phyloP scores from a whole-genome alignment of 306 rosid species.

The Cucurbita pepo region DNA sequence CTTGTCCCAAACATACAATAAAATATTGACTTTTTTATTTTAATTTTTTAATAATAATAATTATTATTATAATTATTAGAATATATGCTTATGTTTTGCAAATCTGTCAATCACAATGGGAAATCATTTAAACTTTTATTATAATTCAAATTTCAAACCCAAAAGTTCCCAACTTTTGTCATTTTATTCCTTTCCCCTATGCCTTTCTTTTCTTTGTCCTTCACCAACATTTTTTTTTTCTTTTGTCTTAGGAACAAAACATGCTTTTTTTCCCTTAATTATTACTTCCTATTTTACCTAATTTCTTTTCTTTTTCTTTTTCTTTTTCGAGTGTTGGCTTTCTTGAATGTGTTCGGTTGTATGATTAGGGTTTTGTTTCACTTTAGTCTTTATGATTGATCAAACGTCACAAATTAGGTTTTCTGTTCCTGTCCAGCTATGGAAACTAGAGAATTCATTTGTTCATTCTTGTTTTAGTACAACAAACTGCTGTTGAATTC shows the following conservation, averaged over 20 bases:
- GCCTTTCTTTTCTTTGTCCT: neutral
- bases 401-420: too few relatives aligned
- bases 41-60: too few relatives aligned
- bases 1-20: conserved; percentile 29
- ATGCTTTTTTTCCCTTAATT: neutral
- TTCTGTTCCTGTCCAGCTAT: too few relatives aligned
- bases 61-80: neutral
- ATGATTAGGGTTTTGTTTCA: too few relatives aligned
- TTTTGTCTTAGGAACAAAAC: neutral
- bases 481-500: too few relatives aligned
- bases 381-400: too few relatives aligned
- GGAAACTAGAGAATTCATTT: too few relatives aligned
- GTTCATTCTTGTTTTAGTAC: too few relatives aligned
- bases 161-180: neutral
- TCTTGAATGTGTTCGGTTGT: neutral
- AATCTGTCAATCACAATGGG: conserved; percentile 3
- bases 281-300: neutral
- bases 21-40: conserved; percentile 26
- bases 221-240: neutral
- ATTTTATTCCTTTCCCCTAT: neutral
- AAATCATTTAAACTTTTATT: neutral
- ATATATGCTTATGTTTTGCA: conserved; percentile 3
- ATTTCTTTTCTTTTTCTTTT: neutral
- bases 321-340: neutral
- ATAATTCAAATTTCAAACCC: neutral